Evolutionary conservation across 208 protist genomes (phyloP), one percentile per base, ranked within the genome.

Genomic region (Leishmania lainsoni): DNA sequence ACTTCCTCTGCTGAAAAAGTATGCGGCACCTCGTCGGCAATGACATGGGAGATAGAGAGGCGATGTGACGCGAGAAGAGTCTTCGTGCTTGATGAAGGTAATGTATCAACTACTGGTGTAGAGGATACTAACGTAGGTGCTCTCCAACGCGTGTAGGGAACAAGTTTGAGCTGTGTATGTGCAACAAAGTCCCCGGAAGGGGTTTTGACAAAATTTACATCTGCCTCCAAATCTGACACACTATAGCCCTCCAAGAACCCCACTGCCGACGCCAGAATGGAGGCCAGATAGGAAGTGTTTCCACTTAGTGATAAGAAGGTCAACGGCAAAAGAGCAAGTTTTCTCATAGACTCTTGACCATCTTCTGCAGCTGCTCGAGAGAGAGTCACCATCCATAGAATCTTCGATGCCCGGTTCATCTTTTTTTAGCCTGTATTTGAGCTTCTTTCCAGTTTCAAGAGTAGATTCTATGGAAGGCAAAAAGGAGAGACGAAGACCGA

Each of bases 221-320:
- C 66, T 3, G 87, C 78, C 35, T 93, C 87, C 29, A 90, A 63
- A 42, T 91, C 81, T 45, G 87, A 84, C 45, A 59, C 69, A 29
- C 90, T 87, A 74, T 87, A 90, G 0, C 90, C 90, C 80, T 93
- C 90, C 2, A 93, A 66, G 56, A 90, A 93, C 0, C 72, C 79
- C 8, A 93, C 86, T 22, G 90, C 90, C 1, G 90, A 91, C 16
- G 84, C 85, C 20, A 93, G 45, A 22, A 90, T 87, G 0, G 65
- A 81, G 2, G 83, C 80, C 5, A 91, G 63, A 22, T 71, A 76
- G 3, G 52, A 42, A 12, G 78, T 51, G 16, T 85, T 81, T 8
- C 45, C 80, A 8, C 71, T 75, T 26, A 86, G 39, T 0, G 86
- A 83, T 32, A 93, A 75, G 74, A 91, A 90, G 9, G 87, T 76